These are phyloP conservation scores for Globisporangium paroecandrum DNA, from an alignment of 352 stramenopile genomes.

Conservation along the genomic window DNA sequence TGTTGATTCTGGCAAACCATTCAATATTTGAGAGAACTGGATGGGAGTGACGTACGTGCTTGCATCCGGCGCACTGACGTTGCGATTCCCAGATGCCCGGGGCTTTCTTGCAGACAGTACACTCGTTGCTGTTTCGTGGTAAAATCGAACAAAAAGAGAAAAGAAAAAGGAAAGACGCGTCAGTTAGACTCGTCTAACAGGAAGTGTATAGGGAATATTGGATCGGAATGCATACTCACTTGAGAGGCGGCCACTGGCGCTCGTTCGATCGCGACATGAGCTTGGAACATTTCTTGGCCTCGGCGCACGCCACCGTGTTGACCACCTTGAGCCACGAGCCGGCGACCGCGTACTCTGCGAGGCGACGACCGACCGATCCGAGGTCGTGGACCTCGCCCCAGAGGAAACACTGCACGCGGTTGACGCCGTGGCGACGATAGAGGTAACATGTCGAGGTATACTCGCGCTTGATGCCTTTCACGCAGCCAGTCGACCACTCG, in stretches of 20 bases:
- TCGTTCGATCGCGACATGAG: background rate
- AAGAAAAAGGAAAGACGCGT: background rate
- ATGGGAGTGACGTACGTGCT: background rate
- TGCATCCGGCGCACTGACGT: slow-evolving; percentile 9
- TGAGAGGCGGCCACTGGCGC: slow-evolving; percentile 1
- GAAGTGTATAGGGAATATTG: background rate
- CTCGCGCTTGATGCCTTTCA: slow-evolving; percentile 32
- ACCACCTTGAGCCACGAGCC: slow-evolving; percentile 24
- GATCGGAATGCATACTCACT: background rate
- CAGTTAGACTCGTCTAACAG: background rate
- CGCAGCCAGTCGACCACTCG: slow-evolving; percentile 36
- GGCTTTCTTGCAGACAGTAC: slow-evolving; percentile 10
- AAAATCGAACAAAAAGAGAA: background rate
- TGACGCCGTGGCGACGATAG: slow-evolving; percentile 26
- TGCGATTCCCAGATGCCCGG: slow-evolving; percentile 12
- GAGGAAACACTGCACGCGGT: slow-evolving; percentile 34
- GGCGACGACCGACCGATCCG: slow-evolving; percentile 4
- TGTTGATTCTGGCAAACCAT: background rate
- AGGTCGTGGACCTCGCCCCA: slow-evolving; percentile 28
- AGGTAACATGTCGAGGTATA: slow-evolving; percentile 36
- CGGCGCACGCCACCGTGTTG: slow-evolving; percentile 13
- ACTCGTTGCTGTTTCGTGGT: slow-evolving; percentile 14
- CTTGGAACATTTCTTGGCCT: slow-evolving; percentile 3
- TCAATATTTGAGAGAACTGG: background rate
- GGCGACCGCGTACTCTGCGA: slow-evolving; percentile 19